These are phyloP conservation scores for Suhomyces maxii DNA, from an alignment of 1,139 yeast genomes.

Conservation along the genomic window DNA sequence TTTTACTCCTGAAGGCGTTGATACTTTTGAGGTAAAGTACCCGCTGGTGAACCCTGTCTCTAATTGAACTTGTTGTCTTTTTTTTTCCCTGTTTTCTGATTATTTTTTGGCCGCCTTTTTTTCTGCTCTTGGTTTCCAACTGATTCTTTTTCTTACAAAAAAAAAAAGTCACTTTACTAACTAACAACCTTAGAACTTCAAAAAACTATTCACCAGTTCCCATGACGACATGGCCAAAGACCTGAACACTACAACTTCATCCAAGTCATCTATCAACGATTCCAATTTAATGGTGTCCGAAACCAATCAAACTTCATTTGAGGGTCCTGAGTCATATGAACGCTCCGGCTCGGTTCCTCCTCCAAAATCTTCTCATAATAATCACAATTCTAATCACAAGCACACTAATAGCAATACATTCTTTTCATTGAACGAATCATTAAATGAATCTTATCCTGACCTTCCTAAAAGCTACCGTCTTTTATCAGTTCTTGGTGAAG, in stretches of 20 bases:
- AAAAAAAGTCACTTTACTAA: too few species aligned
- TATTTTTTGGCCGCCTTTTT: background rate
- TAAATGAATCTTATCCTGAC: conserved; percentile 12
- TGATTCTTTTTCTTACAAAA: too few species aligned
- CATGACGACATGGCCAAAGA: conserved; percentile 2
- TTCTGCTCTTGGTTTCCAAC: background rate
- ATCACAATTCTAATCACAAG: too few species aligned
- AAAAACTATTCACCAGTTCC: conserved; percentile 14
- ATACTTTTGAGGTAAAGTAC: too few species aligned
- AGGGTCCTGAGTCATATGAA: background rate
- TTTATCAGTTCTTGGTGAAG: conserved; percentile 60
- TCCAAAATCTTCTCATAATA: background rate
- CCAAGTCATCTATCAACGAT: background rate
- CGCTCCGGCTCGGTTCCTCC: background rate
- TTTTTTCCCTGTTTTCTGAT: too few species aligned
- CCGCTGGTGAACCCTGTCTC: too few species aligned
- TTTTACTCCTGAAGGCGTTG: too few species aligned
- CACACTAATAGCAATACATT: conserved; percentile 1
- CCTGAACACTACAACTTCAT: background rate
- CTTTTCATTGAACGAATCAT: conserved; percentile 8
- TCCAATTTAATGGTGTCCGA: background rate
- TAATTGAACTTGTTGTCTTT: too few species aligned
- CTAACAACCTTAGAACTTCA: conserved; percentile 14
- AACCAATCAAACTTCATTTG: background rate
- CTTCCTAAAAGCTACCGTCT: conserved; percentile 23